Evolutionary conservation across 352 stramenopile species (phyloP).

Genomic region (Phytophthora hybrid): DNA sequence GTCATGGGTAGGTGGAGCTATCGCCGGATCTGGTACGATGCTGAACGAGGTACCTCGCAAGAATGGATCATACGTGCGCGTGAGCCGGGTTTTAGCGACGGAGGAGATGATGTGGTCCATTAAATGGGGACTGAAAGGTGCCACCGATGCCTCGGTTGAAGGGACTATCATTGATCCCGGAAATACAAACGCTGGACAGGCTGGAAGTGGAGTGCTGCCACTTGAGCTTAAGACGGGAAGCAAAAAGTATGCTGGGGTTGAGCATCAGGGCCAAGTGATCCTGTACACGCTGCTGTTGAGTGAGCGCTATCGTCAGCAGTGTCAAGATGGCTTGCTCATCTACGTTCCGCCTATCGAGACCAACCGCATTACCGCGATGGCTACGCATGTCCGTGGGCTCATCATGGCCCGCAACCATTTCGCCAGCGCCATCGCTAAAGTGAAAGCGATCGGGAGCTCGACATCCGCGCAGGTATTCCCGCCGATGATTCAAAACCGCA

Average conservation of each 20-base stretch:
- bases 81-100: slow-evolving; percentile 67
- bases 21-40: slow-evolving; percentile 34
- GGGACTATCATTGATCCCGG: slow-evolving; percentile 39
- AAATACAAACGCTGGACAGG: neutral
- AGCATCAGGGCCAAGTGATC: slow-evolving; percentile 90
- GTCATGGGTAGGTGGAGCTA: slow-evolving; percentile 53
- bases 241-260: slow-evolving; percentile 55
- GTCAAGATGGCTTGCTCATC: slow-evolving; percentile 72
- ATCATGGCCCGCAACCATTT: slow-evolving; percentile 79
- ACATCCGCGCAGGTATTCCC: slow-evolving; percentile 66
- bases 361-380: slow-evolving; percentile 68
- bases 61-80: slow-evolving; percentile 37
- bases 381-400: slow-evolving; percentile 66
- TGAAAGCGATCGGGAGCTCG: slow-evolving; percentile 62
- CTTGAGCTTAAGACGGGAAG: slow-evolving; percentile 92
- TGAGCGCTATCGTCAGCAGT: slow-evolving; percentile 75
- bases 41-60: slow-evolving; percentile 49
- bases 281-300: slow-evolving; percentile 88
- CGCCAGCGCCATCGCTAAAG: slow-evolving; percentile 64
- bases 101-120: slow-evolving; percentile 90
- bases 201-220: slow-evolving; percentile 54
- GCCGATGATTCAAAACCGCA: slow-evolving; percentile 70
- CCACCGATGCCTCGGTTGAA: slow-evolving; percentile 77
- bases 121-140: slow-evolving; percentile 86
- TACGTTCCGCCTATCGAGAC: slow-evolving; percentile 79